phyloP scores from a whole-genome alignment of 1,284 basidiomycete species.

The Ceratobasidium theobromae region DNA sequence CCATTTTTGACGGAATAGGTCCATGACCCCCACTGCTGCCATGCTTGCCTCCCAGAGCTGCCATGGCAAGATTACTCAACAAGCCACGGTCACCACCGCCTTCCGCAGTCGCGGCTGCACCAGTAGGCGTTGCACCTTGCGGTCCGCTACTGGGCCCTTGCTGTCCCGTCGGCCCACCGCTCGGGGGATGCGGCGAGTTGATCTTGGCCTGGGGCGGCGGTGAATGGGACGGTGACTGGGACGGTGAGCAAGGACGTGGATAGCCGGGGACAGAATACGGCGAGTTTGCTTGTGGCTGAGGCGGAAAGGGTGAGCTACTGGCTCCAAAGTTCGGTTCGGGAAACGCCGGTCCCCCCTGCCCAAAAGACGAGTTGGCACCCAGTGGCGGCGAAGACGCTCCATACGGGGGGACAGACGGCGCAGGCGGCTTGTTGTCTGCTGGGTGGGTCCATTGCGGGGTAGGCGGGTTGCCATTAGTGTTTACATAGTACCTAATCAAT shows the following conservation, averaged over 20 bases:
- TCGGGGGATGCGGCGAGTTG: slow-evolving; percentile 41
- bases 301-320: slow-evolving; percentile 9
- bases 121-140: slow-evolving; percentile 8
- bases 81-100: background rate
- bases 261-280: background rate
- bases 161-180: background rate
- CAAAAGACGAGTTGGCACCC: slow-evolving; percentile 4
- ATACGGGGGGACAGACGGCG: slow-evolving; percentile 39
- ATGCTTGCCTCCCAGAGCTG: slow-evolving; percentile 7
- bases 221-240: too few species aligned
- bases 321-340: background rate
- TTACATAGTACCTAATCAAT: slow-evolving; percentile 67
- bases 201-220: too few species aligned
- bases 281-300: slow-evolving; percentile 24
- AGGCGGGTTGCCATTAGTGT: slow-evolving; percentile 60
- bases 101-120: background rate
- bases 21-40: background rate
- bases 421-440: slow-evolving; percentile 50
- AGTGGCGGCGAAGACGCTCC: slow-evolving; percentile 34
- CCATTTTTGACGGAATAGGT: too few species aligned
- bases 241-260: slow-evolving; percentile 35
- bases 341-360: slow-evolving; percentile 25
- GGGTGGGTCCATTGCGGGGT: slow-evolving; percentile 68
- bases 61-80: slow-evolving; percentile 13
- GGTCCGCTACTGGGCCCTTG: slow-evolving; percentile 11